Conservation (phyloP, 2,329 filamentous ascomycete genomes). For the Lachnum nothofagi region DNA sequence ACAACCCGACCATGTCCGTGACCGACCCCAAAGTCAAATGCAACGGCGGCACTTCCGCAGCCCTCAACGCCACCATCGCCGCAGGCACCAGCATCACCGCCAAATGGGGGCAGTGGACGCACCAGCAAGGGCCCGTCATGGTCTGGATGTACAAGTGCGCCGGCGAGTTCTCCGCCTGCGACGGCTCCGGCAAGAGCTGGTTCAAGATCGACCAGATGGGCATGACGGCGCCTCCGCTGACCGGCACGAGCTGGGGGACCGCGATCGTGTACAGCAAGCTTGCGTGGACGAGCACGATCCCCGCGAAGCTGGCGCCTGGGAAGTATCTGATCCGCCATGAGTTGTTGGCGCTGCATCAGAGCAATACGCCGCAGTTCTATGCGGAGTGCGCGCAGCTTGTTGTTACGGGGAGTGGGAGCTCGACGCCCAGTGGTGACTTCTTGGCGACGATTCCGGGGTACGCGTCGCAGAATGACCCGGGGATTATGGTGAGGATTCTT, state of each 20-base stretch:
- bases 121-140: conserved; percentile 54
- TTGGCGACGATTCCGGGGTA: conserved; percentile 25
- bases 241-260: conserved; percentile 43
- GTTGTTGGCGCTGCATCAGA: conserved; percentile 51
- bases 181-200: conserved; percentile 49
- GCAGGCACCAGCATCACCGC: conserved; percentile 47
- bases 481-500: conserved; percentile 32
- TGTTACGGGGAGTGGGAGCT: conserved; percentile 45
- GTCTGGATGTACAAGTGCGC: conserved; percentile 53
- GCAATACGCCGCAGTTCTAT: conserved; percentile 49
- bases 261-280: conserved; percentile 41
- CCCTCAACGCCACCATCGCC: conserved; percentile 40
- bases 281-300: conserved; percentile 48
- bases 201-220: conserved; percentile 56
- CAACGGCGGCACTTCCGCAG: conserved; percentile 49
- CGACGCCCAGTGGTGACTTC: conserved; percentile 31
- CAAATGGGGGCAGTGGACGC: conserved; percentile 53
- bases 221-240: conserved; percentile 41
- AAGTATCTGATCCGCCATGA: conserved; percentile 55
- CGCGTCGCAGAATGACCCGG: conserved; percentile 19
- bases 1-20: conserved; percentile 49
- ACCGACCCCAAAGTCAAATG: conserved; percentile 49
- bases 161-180: conserved; percentile 43
- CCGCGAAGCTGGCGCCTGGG: conserved; percentile 44
- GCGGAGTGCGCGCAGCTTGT: conserved; percentile 52